Evolutionary conservation across 192 early-diverging fungal genomes (phyloP).

Genomic region (Fimicolochytrium jonesii): DNA sequence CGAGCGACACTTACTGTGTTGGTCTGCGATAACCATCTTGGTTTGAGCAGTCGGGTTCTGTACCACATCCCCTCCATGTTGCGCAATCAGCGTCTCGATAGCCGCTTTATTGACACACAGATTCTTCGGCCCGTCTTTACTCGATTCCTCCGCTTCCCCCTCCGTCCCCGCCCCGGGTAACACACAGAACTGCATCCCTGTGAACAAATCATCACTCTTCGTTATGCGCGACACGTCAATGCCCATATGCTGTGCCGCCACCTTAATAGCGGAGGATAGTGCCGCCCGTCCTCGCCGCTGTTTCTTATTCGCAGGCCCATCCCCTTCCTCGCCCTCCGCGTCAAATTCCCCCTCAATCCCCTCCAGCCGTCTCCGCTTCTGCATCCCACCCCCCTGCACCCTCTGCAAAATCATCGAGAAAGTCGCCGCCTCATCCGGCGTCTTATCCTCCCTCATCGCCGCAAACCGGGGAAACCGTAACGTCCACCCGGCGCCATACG

Average conservation of each 20-base stretch:
- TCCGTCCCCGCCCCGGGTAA: conserved; percentile 31
- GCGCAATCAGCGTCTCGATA: conserved; percentile 56
- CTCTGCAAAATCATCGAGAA: too few relatives aligned
- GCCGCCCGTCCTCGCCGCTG: neutral
- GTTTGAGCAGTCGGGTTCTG: conserved; percentile 49
- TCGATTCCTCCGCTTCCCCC: neutral
- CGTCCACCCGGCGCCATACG: conserved; percentile 59
- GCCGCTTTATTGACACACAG: conserved; percentile 35
- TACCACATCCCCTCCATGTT: conserved; percentile 59
- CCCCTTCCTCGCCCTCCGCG: too few relatives aligned
- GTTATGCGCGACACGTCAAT: conserved; percentile 37
- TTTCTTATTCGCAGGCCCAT: too few relatives aligned
- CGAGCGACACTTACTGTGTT: too few relatives aligned
- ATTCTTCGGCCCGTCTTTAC: neutral
- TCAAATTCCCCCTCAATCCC: too few relatives aligned
- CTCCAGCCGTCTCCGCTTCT: too few relatives aligned
- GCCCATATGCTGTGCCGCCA: conserved; percentile 32
- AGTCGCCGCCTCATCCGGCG: too few relatives aligned
- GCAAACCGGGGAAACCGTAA: conserved; percentile 76
- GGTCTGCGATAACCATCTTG: conserved; percentile 29
- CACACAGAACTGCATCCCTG: conserved; percentile 57
- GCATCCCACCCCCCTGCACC: too few relatives aligned
- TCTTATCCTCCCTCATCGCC: conserved; percentile 66
- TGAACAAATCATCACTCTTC: conserved; percentile 51
- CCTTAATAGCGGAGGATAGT: conserved; percentile 6